These are phyloP conservation scores for Metschnikowia gelsemii DNA, from an alignment of 805 yeast species.

Conservation along the genomic window DNA sequence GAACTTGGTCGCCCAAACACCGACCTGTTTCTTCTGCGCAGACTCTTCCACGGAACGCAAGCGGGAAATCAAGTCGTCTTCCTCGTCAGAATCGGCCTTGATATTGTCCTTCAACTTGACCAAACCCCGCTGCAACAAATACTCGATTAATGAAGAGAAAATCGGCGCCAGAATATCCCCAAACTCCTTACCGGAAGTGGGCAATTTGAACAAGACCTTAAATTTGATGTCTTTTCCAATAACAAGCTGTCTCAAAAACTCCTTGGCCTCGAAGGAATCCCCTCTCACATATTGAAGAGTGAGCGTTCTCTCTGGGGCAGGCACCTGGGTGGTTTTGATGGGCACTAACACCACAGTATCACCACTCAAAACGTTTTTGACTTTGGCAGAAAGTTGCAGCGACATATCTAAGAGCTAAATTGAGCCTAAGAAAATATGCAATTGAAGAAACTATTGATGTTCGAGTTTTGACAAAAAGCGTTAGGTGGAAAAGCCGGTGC, in stretches of 20 bases:
- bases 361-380: conserved; percentile 67
- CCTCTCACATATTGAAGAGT: conserved; percentile 66
- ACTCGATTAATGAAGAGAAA: conserved; percentile 57
- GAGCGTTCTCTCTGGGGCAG: conserved; percentile 56
- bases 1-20: conserved; percentile 49
- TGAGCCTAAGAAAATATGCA: neutral
- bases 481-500: neutral
- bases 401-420: neutral
- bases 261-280: conserved; percentile 59
- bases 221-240: conserved; percentile 67
- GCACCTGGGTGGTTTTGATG: conserved; percentile 38
- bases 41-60: conserved; percentile 44
- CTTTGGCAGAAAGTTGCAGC: conserved; percentile 48
- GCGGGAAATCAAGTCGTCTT: conserved; percentile 38
- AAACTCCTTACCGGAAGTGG: conserved; percentile 56
- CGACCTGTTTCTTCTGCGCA: conserved; percentile 52
- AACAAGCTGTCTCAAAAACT: conserved; percentile 56
- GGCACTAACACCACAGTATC: conserved; percentile 68
- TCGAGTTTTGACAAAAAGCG: neutral
- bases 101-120: conserved; percentile 62
- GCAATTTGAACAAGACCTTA: conserved; percentile 52
- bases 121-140: conserved; percentile 55
- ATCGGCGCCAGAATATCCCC: conserved; percentile 70
- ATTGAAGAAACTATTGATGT: neutral
- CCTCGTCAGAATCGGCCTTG: conserved; percentile 35